Percentiles rank a stretch among this genome's conserved stretches.
Conservation (phyloP, 2,329 filamentous ascomycete genomes). For the Pseudogymnoascus sp. region DNA sequence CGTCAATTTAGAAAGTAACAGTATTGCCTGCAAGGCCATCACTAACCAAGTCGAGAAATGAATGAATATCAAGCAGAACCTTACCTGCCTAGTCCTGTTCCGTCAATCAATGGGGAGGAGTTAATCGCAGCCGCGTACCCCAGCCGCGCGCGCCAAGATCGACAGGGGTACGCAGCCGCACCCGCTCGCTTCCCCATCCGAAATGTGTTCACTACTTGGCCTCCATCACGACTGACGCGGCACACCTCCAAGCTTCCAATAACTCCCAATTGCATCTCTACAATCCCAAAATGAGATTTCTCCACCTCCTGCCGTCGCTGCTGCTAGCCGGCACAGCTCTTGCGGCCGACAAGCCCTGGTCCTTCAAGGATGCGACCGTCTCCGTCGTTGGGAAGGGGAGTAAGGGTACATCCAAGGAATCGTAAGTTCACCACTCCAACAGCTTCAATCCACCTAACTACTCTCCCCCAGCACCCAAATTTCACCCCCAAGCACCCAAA, state of each 20-base stretch:
- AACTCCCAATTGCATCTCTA: neutral
- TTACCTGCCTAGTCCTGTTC: neutral
- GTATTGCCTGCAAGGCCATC: too few species aligned
- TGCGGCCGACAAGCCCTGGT: conserved; percentile 49
- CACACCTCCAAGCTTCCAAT: neutral
- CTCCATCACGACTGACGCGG: neutral
- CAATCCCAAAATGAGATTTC: conserved; percentile 31
- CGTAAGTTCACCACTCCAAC: conserved; percentile 39
- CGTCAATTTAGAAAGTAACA: too few species aligned
- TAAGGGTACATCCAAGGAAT: conserved; percentile 45
- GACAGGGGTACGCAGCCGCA: neutral
- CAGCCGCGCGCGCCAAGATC: neutral
- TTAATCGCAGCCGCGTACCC: neutral
- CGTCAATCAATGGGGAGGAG: neutral
- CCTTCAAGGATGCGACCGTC: conserved; percentile 64
- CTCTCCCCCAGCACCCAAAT: neutral
- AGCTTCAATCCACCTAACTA: neutral
- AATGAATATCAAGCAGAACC: neutral
- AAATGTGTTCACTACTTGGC: conserved; percentile 4
- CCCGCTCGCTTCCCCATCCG: conserved; percentile 1
- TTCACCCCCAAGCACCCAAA: neutral
- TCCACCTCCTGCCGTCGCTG: conserved; percentile 34
- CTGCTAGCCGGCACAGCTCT: conserved; percentile 32
- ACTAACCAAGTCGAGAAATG: too few species aligned
- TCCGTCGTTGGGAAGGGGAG: conserved; percentile 53